Evolutionary conservation across 495 filamentous ascomycete genomes (phyloP).

Genomic region (Aspergillus bertholletiae): DNA sequence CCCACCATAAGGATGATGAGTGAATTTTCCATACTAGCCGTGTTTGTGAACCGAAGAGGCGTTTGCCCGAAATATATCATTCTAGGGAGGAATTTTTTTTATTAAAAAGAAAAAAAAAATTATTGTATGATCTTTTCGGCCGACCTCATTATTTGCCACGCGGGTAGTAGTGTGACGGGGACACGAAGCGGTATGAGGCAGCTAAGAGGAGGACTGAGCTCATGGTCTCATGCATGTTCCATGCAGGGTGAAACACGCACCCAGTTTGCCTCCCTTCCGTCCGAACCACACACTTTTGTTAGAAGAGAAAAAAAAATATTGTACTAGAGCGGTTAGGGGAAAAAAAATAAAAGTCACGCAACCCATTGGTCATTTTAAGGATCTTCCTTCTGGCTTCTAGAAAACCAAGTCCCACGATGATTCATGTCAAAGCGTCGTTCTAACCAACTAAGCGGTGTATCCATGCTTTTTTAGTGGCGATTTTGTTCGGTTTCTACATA

Average conservation of each 20-base stretch:
- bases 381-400: background rate
- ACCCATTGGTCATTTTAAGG: too few species aligned
- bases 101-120: too few species aligned
- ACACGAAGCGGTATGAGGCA: background rate
- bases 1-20: too few species aligned
- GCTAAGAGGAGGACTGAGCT: background rate
- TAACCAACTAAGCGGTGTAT: background rate
- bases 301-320: too few species aligned
- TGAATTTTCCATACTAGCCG: background rate
- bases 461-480: background rate
- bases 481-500: too few species aligned
- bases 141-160: background rate
- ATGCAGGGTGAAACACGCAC: background rate
- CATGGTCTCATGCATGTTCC: too few species aligned
- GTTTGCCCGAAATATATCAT: too few species aligned
- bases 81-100: too few species aligned
- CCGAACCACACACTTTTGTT: too few species aligned
- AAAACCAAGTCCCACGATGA: background rate
- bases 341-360: too few species aligned
- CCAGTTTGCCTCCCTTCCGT: background rate
- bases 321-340: too few species aligned
- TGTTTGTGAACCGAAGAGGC: background rate
- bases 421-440: background rate
- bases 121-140: background rate
- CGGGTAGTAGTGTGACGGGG: slow-evolving; percentile 1